phyloP scores from a whole-genome alignment of 495 filamentous ascomycete genomes.

The Saxophila tyrrhenica region DNA sequence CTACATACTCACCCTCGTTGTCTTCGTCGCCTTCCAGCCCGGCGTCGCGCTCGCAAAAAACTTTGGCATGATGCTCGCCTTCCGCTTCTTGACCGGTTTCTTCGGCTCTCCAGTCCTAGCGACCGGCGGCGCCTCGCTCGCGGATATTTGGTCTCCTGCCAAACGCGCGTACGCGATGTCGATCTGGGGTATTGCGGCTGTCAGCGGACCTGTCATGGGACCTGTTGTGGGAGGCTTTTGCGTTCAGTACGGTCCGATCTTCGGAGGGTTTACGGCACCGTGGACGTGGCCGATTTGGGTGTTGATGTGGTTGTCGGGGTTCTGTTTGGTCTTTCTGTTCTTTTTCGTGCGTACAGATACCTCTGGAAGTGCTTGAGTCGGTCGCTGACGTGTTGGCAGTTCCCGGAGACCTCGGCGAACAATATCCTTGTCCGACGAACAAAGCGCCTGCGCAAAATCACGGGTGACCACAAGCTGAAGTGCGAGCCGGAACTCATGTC shows the following conservation, averaged over 20 bases:
- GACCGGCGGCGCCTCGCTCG: conserved; percentile 44
- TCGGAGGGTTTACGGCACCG: conserved; percentile 19
- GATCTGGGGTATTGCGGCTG: conserved; percentile 27
- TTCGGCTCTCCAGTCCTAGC: conserved; percentile 42
- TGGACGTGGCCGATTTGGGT: conserved; percentile 35
- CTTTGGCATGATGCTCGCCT: conserved; percentile 42
- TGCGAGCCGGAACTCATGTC: conserved; percentile 28
- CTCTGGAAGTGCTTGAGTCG: too few relatives aligned
- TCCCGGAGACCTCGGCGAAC: conserved; percentile 30
- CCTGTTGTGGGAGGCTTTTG: conserved; percentile 36
- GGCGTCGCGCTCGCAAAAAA: conserved; percentile 37
- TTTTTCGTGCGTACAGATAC: too few relatives aligned
- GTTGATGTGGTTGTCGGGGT: conserved; percentile 29
- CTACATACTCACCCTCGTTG: conserved; percentile 36
- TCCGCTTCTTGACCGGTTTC: conserved; percentile 45
- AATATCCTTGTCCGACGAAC: conserved; percentile 34
- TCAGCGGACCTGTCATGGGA: conserved; percentile 36
- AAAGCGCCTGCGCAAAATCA: conserved; percentile 26
- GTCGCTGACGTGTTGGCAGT: too few relatives aligned
- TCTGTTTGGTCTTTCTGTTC: conserved; percentile 31
- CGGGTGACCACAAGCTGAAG: conserved; percentile 26
- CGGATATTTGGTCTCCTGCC: conserved; percentile 26
- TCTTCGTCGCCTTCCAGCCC: conserved; percentile 44
- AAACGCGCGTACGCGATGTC: conserved; percentile 28
- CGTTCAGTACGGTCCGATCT: conserved; percentile 19